Evolutionary conservation across 768 basidiomycete genomes (phyloP), one percentile per base, ranked within the genome.

Genomic region (Boletus subcaerulescens): DNA sequence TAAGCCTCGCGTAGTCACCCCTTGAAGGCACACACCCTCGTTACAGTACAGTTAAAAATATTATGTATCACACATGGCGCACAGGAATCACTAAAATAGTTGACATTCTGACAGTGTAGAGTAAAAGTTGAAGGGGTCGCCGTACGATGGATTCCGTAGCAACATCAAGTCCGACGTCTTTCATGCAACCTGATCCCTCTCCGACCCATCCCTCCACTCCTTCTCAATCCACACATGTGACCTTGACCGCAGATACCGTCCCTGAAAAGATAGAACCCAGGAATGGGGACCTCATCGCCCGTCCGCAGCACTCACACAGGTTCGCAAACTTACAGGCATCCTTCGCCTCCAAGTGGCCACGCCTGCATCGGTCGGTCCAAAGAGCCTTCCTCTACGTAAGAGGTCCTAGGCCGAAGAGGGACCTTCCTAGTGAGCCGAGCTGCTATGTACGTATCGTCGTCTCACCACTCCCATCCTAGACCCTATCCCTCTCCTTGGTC

Each of bases 401-500:
- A 64, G 88, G 88, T 5, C 88, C 87, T 1, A 69, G 80, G 36
- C 85, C 84, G 17, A 82, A 73, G 66, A 76, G 61, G 63, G 81
- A 72, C 62, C 81, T 70, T 65, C 76, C 75, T 69, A 80, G 75
- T 79, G 52, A 58, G 55, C 40, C 22, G n/a, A 35, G 8, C 31
- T 31, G 13, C 48, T 35, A 10, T 9, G 35, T 36, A 7, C 13
- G 39, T 43, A 43, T 22, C n/a, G 39, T 9, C 32, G 10, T 41
- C 47, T 66, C 45, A 50, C 35, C 26, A 32, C 50, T 38, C 31
- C 14, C n/a, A 18, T 35, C 33, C 22, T 53, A 87, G 87, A 76
- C 15, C 82, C 81, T 15, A 60, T 58, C 9, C 85, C 87, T 10
- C 72, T 82, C 36, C 74, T 89, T 20, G 76, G 84, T 65, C 71